These are phyloP conservation scores for Rhizodiscina lignyota DNA, from an alignment of 495 filamentous ascomycete species.

Conservation along the genomic window DNA sequence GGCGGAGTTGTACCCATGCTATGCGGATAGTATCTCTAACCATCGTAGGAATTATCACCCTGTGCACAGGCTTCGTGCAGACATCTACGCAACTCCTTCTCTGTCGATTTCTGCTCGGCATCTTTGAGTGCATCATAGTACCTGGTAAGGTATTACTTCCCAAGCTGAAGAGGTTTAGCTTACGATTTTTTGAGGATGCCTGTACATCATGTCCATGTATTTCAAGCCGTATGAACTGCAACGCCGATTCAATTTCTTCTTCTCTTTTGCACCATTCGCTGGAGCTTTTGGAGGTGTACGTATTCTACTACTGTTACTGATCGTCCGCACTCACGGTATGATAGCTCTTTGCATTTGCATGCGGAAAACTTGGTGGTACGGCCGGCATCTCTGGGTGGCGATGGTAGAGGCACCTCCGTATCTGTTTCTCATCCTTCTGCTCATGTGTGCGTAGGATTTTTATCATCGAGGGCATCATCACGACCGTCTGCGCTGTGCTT, in stretches of 20 bases:
- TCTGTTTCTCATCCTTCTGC: too few relatives aligned
- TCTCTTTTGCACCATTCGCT: constrained; percentile 38
- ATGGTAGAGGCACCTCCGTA: too few relatives aligned
- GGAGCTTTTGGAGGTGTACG: constrained; percentile 41
- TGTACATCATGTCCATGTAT: constrained; percentile 44
- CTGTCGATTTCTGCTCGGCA: constrained; percentile 1
- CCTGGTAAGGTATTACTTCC: too few relatives aligned
- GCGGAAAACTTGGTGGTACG: constrained; percentile 19
- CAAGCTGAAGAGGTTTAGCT: too few relatives aligned
- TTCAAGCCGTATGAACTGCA: constrained; percentile 47
- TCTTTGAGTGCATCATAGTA: constrained; percentile 11
- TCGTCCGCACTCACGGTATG: constrained; percentile 2
- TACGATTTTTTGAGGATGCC: too few relatives aligned
- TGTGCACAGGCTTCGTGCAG: too few relatives aligned
- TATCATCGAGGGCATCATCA: constrained; percentile 42
- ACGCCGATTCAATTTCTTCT: constrained; percentile 40
- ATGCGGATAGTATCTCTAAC: too few relatives aligned
- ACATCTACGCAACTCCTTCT: background rate
- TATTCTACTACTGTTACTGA: too few relatives aligned
- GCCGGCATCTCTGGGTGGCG: constrained; percentile 15
- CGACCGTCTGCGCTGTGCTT: too few relatives aligned
- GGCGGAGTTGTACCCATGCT: too few relatives aligned
- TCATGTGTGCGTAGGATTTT: constrained; percentile 47
- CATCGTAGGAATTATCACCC: too few relatives aligned
- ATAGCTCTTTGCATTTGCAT: constrained; percentile 38